phyloP scores from a whole-genome alignment of 208 protist species.

The Trichomonas vaginalis region DNA sequence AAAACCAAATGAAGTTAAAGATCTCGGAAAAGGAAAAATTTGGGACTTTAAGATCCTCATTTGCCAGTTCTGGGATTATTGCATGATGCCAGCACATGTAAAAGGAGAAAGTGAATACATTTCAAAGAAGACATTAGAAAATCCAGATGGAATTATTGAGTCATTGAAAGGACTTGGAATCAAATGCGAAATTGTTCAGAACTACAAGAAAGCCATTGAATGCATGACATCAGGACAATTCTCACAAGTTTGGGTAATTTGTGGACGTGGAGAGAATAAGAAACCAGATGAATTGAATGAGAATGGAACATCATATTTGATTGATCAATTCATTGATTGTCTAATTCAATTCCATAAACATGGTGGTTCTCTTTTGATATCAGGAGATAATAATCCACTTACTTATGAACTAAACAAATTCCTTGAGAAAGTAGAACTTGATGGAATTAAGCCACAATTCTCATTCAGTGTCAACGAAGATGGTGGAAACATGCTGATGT shows the following conservation, averaged over 20 bases:
- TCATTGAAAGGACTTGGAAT: not conserved
- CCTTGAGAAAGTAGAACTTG: not conserved
- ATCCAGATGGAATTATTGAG: not conserved
- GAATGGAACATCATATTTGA: not conserved
- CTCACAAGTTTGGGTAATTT: not conserved
- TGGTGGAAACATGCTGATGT: not conserved
- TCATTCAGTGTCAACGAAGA: not conserved
- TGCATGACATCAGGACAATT: not conserved
- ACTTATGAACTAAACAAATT: not conserved
- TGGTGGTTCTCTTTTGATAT: not conserved
- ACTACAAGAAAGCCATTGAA: not conserved
- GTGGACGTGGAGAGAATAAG: not conserved
- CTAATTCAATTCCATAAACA: not conserved
- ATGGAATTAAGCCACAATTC: not conserved
- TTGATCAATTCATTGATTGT: not conserved
- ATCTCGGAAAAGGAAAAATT: no score
- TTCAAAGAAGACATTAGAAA: no score
- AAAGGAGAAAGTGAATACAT: not conserved
- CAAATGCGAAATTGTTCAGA: not conserved
- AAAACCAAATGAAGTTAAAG: no score
- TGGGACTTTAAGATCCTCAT: not conserved
- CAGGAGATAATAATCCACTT: not conserved
- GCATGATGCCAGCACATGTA: no score
- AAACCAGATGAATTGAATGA: not conserved
- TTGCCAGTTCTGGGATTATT: not conserved